Base-by-base conservation (phyloP, 495 filamentous ascomycete genomes). In the Trichoderma reesei region DNA sequence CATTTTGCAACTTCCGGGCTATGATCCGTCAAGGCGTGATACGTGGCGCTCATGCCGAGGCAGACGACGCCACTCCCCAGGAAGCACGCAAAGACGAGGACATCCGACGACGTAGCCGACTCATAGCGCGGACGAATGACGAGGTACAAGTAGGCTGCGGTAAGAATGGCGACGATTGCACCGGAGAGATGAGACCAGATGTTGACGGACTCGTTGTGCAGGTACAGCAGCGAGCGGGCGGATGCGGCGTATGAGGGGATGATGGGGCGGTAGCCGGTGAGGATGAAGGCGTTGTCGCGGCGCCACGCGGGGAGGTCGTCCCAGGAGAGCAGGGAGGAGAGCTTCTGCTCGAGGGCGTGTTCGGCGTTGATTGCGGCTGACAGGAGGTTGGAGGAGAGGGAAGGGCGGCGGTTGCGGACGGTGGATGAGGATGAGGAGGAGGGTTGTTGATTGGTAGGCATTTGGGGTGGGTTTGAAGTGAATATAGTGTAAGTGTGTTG, bases 1-100 rank as follows among this genome's bases (percentile, higher is more conserved):
- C 76, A 79, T 60, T 68, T 75, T 26, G 76, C 73, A 11, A 80
- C 78, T 14, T 66, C 66, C 41, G 69, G 66, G 26, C 70, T 74
- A 65, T 82, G 79, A 65, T 80, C 80, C 16, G 66, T 67, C 60
- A 80, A 65, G n/a, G 74, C 67, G 46, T 82, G 79, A 63, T 71
- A 97, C 16, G 85, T 88, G 38, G 90, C 91, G 46, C 87, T 90
- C 88, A 96, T 92, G 11, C 90, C 89, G 18, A 96, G 79, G 65
- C 92, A 96, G 39, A 85, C 70, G 16, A 84, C 80, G 0, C 90
- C 90, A 20, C 90, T 90, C 9, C 77, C 72, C 69, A 96, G 92
- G 78, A 93, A 96, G 72, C 86, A 92, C 4, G 77, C 71, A 70
- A 95, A 91, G 16, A 84, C 90, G 20, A 84, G 64, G 36, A 90